Percentiles rank a stretch among this genome's conserved stretches.
Evolutionary conservation across 192 early-diverging fungal species (phyloP).

Genomic region (Coemansia sp.): DNA sequence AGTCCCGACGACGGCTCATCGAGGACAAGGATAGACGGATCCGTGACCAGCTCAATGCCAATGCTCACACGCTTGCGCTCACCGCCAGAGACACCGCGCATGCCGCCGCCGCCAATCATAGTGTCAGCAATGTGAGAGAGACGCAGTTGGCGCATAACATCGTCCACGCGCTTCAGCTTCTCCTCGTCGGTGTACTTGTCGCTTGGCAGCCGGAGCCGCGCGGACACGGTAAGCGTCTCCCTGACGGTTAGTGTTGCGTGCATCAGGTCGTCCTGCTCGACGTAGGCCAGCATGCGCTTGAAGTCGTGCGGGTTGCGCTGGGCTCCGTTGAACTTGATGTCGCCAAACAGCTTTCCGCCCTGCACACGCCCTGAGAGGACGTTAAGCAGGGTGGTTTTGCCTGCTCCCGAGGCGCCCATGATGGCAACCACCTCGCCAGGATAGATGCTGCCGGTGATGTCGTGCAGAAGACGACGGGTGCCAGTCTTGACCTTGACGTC

Average conservation of each 20-base stretch:
- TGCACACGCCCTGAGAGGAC: conserved; percentile 66
- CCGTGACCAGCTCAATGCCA: conserved; percentile 48
- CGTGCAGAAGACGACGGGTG: conserved; percentile 57
- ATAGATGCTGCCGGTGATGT: conserved; percentile 68
- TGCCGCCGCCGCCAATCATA: conserved; percentile 40
- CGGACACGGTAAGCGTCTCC: conserved; percentile 72
- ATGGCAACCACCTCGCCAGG: conserved; percentile 80
- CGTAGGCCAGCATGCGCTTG: conserved; percentile 52
- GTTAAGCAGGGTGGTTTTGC: conserved; percentile 83
- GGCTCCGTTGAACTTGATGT: conserved; percentile 56
- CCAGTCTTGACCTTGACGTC: conserved; percentile 42
- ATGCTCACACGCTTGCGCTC: conserved; percentile 55
- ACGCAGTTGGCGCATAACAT: conserved; percentile 63
- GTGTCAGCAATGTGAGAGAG: conserved; percentile 59
- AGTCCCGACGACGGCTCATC: conserved; percentile 65
- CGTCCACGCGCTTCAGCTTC: conserved; percentile 60
- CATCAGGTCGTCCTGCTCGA: conserved; percentile 58
- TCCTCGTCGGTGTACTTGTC: conserved; percentile 45
- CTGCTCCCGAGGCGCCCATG: conserved; percentile 91
- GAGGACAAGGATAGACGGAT: conserved; percentile 55
- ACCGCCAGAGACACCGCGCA: conserved; percentile 55
- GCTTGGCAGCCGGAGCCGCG: conserved; percentile 65
- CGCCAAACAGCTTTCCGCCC: conserved; percentile 58
- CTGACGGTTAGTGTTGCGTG: conserved; percentile 63
- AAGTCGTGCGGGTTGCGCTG: conserved; percentile 34